These are phyloP conservation scores for Fonsecaea monophora DNA, from an alignment of 2,329 filamentous ascomycete genomes.

Conservation along the genomic window DNA sequence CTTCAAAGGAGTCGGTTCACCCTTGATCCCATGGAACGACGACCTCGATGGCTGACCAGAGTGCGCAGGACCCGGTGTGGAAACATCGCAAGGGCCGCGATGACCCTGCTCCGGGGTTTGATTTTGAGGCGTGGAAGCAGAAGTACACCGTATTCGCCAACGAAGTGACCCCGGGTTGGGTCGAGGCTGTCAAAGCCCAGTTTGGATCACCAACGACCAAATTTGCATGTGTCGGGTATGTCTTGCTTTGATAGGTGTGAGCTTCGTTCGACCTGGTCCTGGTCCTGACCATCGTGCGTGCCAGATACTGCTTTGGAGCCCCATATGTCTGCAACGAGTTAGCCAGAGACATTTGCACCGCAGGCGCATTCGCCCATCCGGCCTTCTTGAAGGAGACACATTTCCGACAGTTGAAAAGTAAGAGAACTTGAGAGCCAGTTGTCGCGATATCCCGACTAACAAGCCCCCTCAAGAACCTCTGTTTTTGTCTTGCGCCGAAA, in stretches of 20 bases:
- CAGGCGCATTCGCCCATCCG: constrained; percentile 60
- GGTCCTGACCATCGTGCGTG: not conserved
- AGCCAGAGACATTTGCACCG: constrained; percentile 47
- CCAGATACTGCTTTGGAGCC: constrained; percentile 44
- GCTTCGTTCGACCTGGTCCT: too few species aligned
- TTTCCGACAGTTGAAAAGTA: constrained; percentile 48
- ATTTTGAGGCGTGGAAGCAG: constrained; percentile 57
- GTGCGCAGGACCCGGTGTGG: constrained; percentile 51
- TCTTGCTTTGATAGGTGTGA: not conserved
- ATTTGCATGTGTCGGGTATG: constrained; percentile 35
- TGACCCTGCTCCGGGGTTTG: constrained; percentile 50
- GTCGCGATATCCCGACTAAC: not conserved
- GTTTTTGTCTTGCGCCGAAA: constrained; percentile 33
- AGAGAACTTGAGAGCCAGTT: not conserved
- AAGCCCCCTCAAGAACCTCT: constrained; percentile 21
- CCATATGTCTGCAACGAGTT: constrained; percentile 56
- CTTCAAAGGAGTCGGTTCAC: constrained; percentile 50
- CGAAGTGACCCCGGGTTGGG: constrained; percentile 56
- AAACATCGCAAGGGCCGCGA: constrained; percentile 48
- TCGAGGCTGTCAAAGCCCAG: constrained; percentile 46
- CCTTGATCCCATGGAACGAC: not conserved
- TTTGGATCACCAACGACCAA: constrained; percentile 45
- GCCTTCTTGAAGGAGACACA: constrained; percentile 58
- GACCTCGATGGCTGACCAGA: constrained; percentile 3
- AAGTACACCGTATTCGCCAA: constrained; percentile 55